A percentile compares a stretch with the other conserved stretches of the same genome.
Conservation (phyloP, 1,139 yeast genomes). For the Yamadazyma sp. region DNA sequence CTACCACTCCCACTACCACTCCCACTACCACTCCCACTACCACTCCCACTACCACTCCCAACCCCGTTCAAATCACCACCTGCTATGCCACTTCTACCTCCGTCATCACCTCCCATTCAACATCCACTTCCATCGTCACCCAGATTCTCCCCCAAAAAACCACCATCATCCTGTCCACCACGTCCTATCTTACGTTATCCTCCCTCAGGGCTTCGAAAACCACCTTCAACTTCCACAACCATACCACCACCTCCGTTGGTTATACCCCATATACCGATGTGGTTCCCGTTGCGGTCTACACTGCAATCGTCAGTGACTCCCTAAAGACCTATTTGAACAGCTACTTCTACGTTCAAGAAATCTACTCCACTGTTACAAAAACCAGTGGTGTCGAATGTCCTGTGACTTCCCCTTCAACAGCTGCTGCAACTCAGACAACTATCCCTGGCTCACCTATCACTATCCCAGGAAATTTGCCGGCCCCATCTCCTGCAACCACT, state of each 20-base stretch:
- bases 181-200: constrained; percentile 1
- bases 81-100: constrained; percentile 6
- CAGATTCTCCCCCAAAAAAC: constrained; percentile 4
- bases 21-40: constrained; percentile 9
- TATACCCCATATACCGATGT: background rate
- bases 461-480: background rate
- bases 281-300: constrained; percentile 6
- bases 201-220: constrained; percentile 4
- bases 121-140: constrained; percentile 5
- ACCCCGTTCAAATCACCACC: constrained; percentile 3
- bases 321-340: constrained; percentile 7
- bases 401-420: background rate
- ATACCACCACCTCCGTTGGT: constrained; percentile 3
- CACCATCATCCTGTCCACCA: constrained; percentile 3
- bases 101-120: constrained; percentile 5
- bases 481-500: background rate
- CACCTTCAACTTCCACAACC: constrained; percentile 7
- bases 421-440: background rate
- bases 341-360: constrained; percentile 7
- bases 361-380: background rate
- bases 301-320: constrained; percentile 6
- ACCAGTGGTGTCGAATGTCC: background rate
- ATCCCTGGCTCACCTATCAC: constrained; percentile 1
- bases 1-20: no score
- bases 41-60: constrained; percentile 3